phyloP scores from a whole-genome alignment of 129 eudicot genomes.

The Helianthus tuberosus region DNA sequence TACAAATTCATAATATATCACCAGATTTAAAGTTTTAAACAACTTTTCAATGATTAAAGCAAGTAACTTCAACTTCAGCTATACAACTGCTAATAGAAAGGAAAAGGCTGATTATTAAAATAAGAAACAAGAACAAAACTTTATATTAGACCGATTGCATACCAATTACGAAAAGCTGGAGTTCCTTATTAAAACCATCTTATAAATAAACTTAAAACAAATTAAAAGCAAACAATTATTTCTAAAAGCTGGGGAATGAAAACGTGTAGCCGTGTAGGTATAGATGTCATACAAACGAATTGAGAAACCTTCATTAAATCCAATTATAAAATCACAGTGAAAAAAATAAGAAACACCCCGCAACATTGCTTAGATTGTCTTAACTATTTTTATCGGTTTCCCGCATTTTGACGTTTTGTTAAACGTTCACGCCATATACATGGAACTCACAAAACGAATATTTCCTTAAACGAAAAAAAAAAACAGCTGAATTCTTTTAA shows the following conservation, averaged over 20 bases:
- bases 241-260: background rate
- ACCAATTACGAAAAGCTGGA: background rate
- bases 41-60: background rate
- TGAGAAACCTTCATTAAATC: background rate
- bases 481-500: too few relatives aligned
- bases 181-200: background rate
- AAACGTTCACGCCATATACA: background rate
- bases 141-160: background rate
- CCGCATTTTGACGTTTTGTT: background rate
- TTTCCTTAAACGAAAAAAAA: too few relatives aligned
- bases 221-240: background rate
- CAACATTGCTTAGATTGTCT: background rate
- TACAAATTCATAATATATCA: background rate
- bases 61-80: conserved; percentile 9
- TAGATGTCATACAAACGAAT: background rate
- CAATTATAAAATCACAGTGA: background rate
- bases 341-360: background rate
- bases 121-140: conserved; percentile 15
- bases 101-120: background rate
- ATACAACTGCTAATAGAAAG: background rate
- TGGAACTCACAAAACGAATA: background rate
- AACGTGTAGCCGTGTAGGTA: background rate
- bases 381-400: background rate
- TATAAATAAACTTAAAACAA: background rate
- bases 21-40: background rate